A percentile compares a stretch with the other conserved stretches of the same genome.
These are phyloP conservation scores for Arbutus unedo DNA, from an alignment of 148 eudicot genomes.

Conservation along the genomic window DNA sequence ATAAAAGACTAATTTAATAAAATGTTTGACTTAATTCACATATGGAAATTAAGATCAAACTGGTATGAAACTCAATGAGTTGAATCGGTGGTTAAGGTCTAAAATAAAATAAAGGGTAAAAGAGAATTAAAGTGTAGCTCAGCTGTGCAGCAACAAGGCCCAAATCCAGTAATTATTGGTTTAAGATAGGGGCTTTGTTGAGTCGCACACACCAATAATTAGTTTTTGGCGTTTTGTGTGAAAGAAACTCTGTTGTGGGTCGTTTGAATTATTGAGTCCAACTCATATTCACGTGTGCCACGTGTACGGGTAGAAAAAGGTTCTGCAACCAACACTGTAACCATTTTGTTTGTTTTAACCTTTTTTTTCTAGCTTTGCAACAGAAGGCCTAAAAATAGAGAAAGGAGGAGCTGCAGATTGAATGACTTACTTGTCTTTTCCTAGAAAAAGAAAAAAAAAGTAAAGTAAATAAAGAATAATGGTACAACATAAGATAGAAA, in stretches of 20 bases:
- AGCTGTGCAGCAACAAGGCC: no score
- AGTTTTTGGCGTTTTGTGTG: background rate
- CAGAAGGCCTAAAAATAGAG: background rate
- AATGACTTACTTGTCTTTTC: background rate
- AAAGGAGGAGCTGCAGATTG: background rate
- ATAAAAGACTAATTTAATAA: no score
- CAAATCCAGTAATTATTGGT: no score
- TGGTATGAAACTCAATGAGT: no score
- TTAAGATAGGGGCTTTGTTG: background rate
- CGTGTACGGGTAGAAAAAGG: conserved; percentile 17
- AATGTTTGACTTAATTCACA: no score
- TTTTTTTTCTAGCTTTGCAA: background rate
- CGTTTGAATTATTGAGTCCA: conserved; percentile 14
- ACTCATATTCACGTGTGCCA: conserved; percentile 22
- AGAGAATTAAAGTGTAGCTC: no score
- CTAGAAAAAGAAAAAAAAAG: no score
- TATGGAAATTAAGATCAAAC: no score
- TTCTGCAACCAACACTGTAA: background rate
- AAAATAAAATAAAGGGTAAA: no score
- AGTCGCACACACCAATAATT: background rate
- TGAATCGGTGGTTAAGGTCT: no score
- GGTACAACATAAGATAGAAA: no score
- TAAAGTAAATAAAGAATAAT: no score
- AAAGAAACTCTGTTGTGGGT: conserved; percentile 7
- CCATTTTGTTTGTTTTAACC: background rate